Evolutionary conservation across 352 stramenopile species (phyloP), one percentile per base, ranked within the genome.

Genomic region (Phytophthora pini): DNA sequence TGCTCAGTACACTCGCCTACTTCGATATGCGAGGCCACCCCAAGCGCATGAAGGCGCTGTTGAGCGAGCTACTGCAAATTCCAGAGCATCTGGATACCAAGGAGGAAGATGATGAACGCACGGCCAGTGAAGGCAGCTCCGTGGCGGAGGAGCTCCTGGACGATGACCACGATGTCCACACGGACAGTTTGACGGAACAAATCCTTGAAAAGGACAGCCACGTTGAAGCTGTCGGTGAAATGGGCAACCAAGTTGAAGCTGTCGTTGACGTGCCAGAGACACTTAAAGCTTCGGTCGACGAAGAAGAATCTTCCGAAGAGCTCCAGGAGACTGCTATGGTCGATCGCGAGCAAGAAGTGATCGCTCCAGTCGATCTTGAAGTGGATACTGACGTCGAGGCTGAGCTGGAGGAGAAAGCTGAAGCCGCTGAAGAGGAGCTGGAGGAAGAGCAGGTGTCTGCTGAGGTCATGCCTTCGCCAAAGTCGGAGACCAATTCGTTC

Each of bases 11-110:
- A 31, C 56, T 91, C n/a, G 70, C 70, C 54, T 81, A 88, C 52
- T 84, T 84, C 38, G 73, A 77, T 45, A 72, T 79, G 65, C 70
- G 69, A 8, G 48, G 70, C 31, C 73, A 77, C 41, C 75, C 80
- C 4, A 56, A 72, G 29, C 64, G 66, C 49, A 78, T 90, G 56
- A 49, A 65, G 27, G 67, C 69, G 13, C 58, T 91, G 44, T 39
- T 93, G 27, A 74, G 75, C 49, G 68, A 90, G 34, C 65, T 93
- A 48, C 63, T 93, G 38, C n/a, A 87, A 41, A 70, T 93, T 40
- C 62, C 71, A 8, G 58, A 76, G 34, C 68, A 90, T 40, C 39
- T 74, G 56, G 50, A 39, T 11, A 36, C 54, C 15, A 76, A 80
- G 59, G 63, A 69, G 7, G 59, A 69, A 40, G 67, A 72, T 29